These are phyloP conservation scores for Silene uniflora DNA, from an alignment of 148 eudicot species.

Conservation along the genomic window DNA sequence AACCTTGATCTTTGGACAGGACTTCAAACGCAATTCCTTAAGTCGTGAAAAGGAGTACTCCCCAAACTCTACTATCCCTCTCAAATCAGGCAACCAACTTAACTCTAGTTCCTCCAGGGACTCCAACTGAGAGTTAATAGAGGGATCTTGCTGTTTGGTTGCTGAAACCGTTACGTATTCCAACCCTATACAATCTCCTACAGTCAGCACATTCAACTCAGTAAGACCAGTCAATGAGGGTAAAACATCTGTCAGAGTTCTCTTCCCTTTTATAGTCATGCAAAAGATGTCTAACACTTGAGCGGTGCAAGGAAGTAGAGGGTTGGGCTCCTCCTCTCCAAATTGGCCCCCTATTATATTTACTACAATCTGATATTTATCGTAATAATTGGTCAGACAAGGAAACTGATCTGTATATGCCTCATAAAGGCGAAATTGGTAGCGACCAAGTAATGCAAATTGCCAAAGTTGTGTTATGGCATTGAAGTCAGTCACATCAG, in stretches of 20 bases:
- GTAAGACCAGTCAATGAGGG: neutral
- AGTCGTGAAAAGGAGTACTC: conserved; percentile 2
- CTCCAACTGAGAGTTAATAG: conserved; percentile 4
- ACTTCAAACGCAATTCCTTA: neutral
- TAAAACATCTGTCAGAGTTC: conserved; percentile 4
- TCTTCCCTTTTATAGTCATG: neutral
- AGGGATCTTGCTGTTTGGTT: neutral
- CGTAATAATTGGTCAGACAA: neutral
- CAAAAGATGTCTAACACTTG: neutral
- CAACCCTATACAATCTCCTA: conserved; percentile 8
- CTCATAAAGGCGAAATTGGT: conserved; percentile 7
- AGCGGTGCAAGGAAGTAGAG: conserved; percentile 6
- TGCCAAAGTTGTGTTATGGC: neutral
- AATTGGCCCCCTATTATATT: neutral
- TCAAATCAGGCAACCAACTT: conserved; percentile 7
- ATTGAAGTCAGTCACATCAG: neutral
- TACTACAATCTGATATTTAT: neutral
- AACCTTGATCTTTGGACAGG: conserved; percentile 16
- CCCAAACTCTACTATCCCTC: neutral
- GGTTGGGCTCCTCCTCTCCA: neutral
- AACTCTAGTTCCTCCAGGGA: conserved; percentile 4
- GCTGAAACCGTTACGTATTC: conserved; percentile 4
- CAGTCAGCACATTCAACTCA: neutral
- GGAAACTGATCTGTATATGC: conserved; percentile 2
- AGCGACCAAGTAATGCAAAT: conserved; percentile 1